These are phyloP conservation scores for Fusarium multiceps DNA, from an alignment of 2,329 filamentous ascomycete species.

Conservation along the genomic window DNA sequence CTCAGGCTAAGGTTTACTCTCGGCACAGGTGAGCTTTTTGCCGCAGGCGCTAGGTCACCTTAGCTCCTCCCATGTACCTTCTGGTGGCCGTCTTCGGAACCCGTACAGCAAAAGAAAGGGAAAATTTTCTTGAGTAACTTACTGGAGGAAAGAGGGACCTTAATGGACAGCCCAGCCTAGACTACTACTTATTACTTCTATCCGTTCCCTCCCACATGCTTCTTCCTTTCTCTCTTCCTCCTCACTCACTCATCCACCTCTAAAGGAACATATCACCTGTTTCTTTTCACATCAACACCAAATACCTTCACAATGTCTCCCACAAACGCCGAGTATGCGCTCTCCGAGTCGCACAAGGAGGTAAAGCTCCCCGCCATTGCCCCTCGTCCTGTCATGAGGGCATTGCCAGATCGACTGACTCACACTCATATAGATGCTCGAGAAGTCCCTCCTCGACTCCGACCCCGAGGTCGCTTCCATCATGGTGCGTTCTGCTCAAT, in stretches of 20 bases:
- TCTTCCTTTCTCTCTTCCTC: slow-evolving; percentile 18
- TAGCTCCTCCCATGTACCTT: slow-evolving; percentile 15
- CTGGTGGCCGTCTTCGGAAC: slow-evolving; percentile 37
- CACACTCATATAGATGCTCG: slow-evolving; percentile 77
- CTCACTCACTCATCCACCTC: slow-evolving; percentile 15
- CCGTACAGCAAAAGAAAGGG: slow-evolving; percentile 24
- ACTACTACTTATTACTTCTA: slow-evolving; percentile 31
- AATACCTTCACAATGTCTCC: slow-evolving; percentile 53
- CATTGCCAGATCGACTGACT: slow-evolving; percentile 27
- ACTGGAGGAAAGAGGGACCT: slow-evolving; percentile 22
- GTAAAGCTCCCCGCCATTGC: slow-evolving; percentile 53
- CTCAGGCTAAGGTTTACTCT: slow-evolving; percentile 24
- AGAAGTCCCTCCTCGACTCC: slow-evolving; percentile 90
- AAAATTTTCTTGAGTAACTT: slow-evolving; percentile 26
- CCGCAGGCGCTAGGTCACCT: slow-evolving; percentile 23
- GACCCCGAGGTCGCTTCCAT: slow-evolving; percentile 96
- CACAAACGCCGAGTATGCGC: slow-evolving; percentile 61
- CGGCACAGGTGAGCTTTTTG: slow-evolving; percentile 33
- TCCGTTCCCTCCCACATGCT: slow-evolving; percentile 34
- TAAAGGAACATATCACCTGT: slow-evolving; percentile 24
- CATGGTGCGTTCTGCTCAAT: slow-evolving; percentile 74
- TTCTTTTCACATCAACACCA: slow-evolving; percentile 20
- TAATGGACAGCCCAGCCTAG: slow-evolving; percentile 5
- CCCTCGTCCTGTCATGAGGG: slow-evolving; percentile 9
- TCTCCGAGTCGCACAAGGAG: slow-evolving; percentile 66